These are phyloP conservation scores for Neofusicoccum sp. DNA, from an alignment of 2,329 filamentous ascomycete genomes.

Conservation along the genomic window DNA sequence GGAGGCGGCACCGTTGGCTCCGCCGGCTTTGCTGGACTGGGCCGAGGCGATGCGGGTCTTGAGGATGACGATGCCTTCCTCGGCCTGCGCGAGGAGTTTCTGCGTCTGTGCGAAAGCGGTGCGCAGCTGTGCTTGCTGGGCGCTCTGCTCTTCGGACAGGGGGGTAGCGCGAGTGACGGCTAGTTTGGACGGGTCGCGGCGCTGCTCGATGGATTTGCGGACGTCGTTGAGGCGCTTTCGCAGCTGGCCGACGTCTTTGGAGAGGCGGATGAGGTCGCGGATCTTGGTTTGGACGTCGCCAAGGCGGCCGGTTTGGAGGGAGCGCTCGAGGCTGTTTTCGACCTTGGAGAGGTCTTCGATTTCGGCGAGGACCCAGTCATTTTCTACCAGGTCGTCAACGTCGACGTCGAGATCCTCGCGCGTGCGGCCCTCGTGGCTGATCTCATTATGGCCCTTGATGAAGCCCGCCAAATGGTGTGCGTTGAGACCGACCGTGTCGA, in stretches of 20 bases:
- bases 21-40: slow-evolving; percentile 49
- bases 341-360: slow-evolving; percentile 65
- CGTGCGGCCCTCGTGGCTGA: slow-evolving; percentile 54
- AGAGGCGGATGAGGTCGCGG: slow-evolving; percentile 64
- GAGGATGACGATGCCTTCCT: slow-evolving; percentile 76
- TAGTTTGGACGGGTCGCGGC: slow-evolving; percentile 64
- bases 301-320: slow-evolving; percentile 67
- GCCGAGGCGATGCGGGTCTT: slow-evolving; percentile 70
- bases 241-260: slow-evolving; percentile 68
- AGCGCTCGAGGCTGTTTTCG: slow-evolving; percentile 60
- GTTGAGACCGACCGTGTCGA: slow-evolving; percentile 88
- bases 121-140: slow-evolving; percentile 80
- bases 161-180: slow-evolving; percentile 68
- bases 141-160: slow-evolving; percentile 78
- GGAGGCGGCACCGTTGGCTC: slow-evolving; percentile 37
- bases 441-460: slow-evolving; percentile 61
- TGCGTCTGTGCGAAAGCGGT: slow-evolving; percentile 72
- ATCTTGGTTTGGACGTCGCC: slow-evolving; percentile 68
- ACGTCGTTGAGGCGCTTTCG: slow-evolving; percentile 66
- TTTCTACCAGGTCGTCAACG: slow-evolving; percentile 46
- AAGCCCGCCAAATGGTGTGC: slow-evolving; percentile 63
- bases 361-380: slow-evolving; percentile 74
- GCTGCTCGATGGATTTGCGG: slow-evolving; percentile 68
- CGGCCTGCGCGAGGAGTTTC: slow-evolving; percentile 71
- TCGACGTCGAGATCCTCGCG: slow-evolving; percentile 62